Evolutionary conservation across 2,329 filamentous ascomycete species (phyloP).

Genomic region (Colletotrichum tofieldiae): DNA sequence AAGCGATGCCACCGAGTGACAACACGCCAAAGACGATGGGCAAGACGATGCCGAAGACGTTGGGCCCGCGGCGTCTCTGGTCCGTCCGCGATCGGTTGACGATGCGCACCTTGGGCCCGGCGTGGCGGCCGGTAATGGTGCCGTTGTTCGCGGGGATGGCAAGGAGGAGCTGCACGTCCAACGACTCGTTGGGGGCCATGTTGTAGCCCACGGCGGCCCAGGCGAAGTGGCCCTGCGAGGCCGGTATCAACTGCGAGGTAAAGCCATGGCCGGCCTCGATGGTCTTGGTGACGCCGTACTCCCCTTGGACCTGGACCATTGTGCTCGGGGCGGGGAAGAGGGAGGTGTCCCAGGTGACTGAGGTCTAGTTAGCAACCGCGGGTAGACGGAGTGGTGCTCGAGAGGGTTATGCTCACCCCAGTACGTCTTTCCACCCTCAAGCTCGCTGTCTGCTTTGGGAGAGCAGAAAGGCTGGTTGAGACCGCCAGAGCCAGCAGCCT

Average conservation of each 20-base stretch:
- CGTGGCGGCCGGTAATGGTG: conserved; percentile 25
- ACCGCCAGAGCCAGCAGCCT: conserved; percentile 35
- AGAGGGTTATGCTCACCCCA: conserved; percentile 33
- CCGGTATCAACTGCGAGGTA: conserved; percentile 32
- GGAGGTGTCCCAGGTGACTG: conserved; percentile 44
- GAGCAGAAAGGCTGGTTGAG: conserved; percentile 41
- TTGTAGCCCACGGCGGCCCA: conserved; percentile 33
- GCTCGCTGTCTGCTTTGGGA: conserved; percentile 28
- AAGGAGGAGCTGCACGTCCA: conserved; percentile 40
- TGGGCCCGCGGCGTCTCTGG: conserved; percentile 13
- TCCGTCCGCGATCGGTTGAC: neutral
- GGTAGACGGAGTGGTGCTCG: neutral
- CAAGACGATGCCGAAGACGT: conserved; percentile 36
- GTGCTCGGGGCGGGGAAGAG: conserved; percentile 39
- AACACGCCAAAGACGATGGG: conserved; percentile 40
- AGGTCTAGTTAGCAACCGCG: conserved; percentile 12
- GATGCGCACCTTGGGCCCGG: conserved; percentile 40
- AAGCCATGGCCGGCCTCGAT: conserved; percentile 39
- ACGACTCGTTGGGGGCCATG: conserved; percentile 24
- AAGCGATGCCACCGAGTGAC: conserved; percentile 25
- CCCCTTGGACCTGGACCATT: conserved; percentile 40
- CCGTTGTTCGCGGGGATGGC: conserved; percentile 34
- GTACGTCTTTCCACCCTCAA: conserved; percentile 40
- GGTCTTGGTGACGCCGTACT: conserved; percentile 29
- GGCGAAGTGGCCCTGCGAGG: conserved; percentile 41